Evolutionary conservation across 2,329 filamentous ascomycete species (phyloP).

Genomic region (Cadophora gregata): DNA sequence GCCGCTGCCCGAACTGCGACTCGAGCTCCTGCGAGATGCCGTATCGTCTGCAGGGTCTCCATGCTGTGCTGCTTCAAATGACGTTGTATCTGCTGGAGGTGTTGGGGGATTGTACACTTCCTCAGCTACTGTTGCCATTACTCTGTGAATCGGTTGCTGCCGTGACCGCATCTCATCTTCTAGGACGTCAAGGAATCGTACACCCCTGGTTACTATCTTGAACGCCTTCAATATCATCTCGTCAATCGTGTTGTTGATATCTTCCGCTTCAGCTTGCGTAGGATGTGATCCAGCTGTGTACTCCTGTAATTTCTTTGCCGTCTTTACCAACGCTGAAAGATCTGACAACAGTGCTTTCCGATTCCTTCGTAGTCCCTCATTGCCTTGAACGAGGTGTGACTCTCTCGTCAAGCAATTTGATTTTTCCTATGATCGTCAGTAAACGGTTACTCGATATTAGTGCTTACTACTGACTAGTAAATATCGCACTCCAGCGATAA

Average conservation of each 20-base stretch:
- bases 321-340: constrained; percentile 86
- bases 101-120: constrained; percentile 66
- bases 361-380: constrained; percentile 77
- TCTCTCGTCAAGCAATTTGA: constrained; percentile 88
- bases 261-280: constrained; percentile 54
- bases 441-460: constrained; percentile 6
- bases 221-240: constrained; percentile 94
- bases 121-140: constrained; percentile 65
- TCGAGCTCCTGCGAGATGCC: constrained; percentile 42
- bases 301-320: constrained; percentile 84
- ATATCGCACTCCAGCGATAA: constrained; percentile 91
- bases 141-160: constrained; percentile 58
- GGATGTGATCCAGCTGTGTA: constrained; percentile 52
- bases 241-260: constrained; percentile 80
- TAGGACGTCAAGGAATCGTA: constrained; percentile 87
- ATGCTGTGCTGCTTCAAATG: constrained; percentile 51
- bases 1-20: constrained; percentile 41
- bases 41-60: constrained; percentile 50
- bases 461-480: constrained; percentile 70
- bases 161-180: constrained; percentile 64
- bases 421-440: constrained; percentile 67
- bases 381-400: constrained; percentile 73
- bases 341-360: constrained; percentile 90
- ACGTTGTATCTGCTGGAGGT: constrained; percentile 63
- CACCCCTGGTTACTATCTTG: constrained; percentile 89